A percentile compares a stretch with the other conserved stretches of the same genome.
Conservation (phyloP, 805 yeast species). For the Kluyveromyces dobzhanskii region DNA sequence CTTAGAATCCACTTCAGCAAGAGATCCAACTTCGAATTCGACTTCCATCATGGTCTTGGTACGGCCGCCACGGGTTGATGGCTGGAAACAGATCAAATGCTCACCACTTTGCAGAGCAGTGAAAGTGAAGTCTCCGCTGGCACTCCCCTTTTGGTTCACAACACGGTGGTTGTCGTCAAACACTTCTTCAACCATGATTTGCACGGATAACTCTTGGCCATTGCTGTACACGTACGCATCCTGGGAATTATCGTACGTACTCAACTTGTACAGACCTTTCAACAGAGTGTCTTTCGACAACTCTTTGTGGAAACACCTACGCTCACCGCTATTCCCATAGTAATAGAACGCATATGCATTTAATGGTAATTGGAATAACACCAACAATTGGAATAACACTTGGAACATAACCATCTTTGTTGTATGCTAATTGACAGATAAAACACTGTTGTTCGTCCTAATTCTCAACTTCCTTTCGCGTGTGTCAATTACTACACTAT, state of each 20-base stretch:
- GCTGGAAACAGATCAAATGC: constrained; percentile 61
- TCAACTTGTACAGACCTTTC: constrained; percentile 42
- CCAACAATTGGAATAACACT: constrained; percentile 12
- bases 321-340: constrained; percentile 43
- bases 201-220: constrained; percentile 31
- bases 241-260: constrained; percentile 33
- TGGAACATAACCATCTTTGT: not conserved
- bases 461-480: no score
- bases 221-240: constrained; percentile 30
- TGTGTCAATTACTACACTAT: no score
- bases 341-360: constrained; percentile 37
- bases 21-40: constrained; percentile 61
- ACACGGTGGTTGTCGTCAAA: constrained; percentile 73
- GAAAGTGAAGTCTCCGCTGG: constrained; percentile 64
- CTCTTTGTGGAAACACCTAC: constrained; percentile 51
- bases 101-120: constrained; percentile 71
- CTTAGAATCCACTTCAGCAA: constrained; percentile 58
- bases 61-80: constrained; percentile 53
- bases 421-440: no score
- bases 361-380: constrained; percentile 17
- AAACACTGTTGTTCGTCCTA: no score
- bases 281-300: constrained; percentile 41
- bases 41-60: constrained; percentile 52
- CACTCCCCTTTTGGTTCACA: constrained; percentile 56
- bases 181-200: constrained; percentile 49